Base-by-base conservation (phyloP, 371 early-diverging fungal genomes). In the Mortierella sp. region DNA sequence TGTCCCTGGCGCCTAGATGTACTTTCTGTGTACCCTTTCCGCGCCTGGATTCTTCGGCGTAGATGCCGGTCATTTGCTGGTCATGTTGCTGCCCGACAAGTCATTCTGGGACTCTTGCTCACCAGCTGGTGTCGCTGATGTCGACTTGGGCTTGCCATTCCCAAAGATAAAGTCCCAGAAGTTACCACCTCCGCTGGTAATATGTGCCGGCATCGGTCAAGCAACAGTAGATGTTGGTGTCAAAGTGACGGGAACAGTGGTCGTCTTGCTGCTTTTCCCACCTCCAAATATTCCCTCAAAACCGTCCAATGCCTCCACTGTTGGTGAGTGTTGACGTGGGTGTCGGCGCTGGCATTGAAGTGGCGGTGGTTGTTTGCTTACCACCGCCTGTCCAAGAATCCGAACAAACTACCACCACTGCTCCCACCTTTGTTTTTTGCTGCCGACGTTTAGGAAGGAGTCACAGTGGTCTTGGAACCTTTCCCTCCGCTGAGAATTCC, bases 11-110 rank as follows among this genome's bases (percentile, higher is more conserved):
- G 4, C 24, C 21, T 8, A 19, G 21, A 12, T 21, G 16, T 38
- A 38, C 41, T 64, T 42, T 56, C 30, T 18, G 51, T 34, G 27
- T 55, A 23, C 7, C 51, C 10, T 30, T 26, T 64, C 30, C 49
- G 48, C 2, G 41, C 41, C 18, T 49, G 49, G 1, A 49, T 50
- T 55, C 49, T 56, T 16, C 55, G 39, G 12, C 56, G 50, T 13
- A 64, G 42, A 6, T 42, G 64, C 12, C 64, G 56, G 42, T 57
- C 45, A 43, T 4, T 24, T n/a, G n/a, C n/a, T n/a, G n/a, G n/a
- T n/a, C n/a, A n/a, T n/a, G n/a, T n/a, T n/a, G n/a, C n/a, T n/a
- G n/a, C n/a, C n/a, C n/a, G n/a, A n/a, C n/a, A n/a, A n/a, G n/a
- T n/a, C n/a, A n/a, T n/a, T n/a, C n/a, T n/a, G n/a, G n/a, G n/a